Evolutionary conservation across 805 yeast genomes (phyloP), one percentile per base, ranked within the genome.

Genomic region (Lipomyces lipofer): DNA sequence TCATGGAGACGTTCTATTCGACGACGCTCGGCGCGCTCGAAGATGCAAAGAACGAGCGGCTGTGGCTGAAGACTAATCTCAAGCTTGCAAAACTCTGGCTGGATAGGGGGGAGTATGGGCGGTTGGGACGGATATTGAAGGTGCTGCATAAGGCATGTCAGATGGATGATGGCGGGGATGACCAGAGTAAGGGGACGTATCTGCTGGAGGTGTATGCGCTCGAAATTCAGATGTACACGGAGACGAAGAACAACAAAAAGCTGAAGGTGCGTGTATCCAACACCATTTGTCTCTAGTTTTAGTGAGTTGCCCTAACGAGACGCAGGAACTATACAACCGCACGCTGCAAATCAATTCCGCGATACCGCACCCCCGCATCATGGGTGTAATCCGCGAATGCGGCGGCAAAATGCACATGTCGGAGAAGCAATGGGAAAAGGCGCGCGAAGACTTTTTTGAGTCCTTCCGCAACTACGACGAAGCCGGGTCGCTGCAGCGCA

Each of bases 321-420:
- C 7, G 22, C 74, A 75, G 49, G 71, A 75, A 46, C 71, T 83
- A 19, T 81, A 85, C 59, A 69, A 73, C 25, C 71, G 79, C 56
- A 74, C 84, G 0, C 59, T 72, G n/a, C 59, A 68, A 4, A 72
- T 83, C 19, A 77, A 79, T 6, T 73, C 83, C 0, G 86, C 88
- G 19, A 83, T 86, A 2, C 86, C 90, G 0, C 95, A 88, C 64
- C 90, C 95, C 1, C 74, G 78, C 45, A 82, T 85, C 25, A 73
- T 83, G 68, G 96, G 92, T 1, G 78, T 84, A n/a, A 78, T 88
- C 24, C 77, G 81, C 57, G 92, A 87, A 66, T 83, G 88, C 60
- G 88, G 89, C 0, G 95, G 90, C 1, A 78, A 81, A 49, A 75
- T 87, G 59, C 77, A 79, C 47, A 82, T 86, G 76, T 74, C 78